Conservation (phyloP, 208 protist species). For the Plasmodiophora brassicae region DNA sequence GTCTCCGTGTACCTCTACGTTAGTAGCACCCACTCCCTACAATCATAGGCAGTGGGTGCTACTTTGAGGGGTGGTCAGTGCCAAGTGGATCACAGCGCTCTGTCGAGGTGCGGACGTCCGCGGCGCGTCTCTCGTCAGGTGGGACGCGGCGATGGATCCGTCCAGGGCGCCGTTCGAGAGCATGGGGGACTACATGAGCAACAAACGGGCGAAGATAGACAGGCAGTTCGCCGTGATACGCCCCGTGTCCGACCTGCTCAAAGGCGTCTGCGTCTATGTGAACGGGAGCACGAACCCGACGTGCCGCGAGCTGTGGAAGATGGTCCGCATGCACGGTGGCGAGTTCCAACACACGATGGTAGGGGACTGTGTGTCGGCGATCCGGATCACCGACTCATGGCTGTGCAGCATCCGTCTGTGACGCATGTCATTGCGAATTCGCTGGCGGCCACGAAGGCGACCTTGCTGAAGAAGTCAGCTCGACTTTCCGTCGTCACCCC, state of each 20-base stretch:
- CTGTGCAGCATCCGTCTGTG: neutral
- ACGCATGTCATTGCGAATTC: neutral
- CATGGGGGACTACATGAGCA: neutral
- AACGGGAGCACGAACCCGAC: neutral
- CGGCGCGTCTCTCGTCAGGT: no score
- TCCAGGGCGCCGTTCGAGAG: no score
- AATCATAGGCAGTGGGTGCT: no score
- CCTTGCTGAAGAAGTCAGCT: neutral
- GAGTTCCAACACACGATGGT: neutral
- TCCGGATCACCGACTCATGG: neutral
- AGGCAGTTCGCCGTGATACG: neutral
- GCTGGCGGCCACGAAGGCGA: neutral
- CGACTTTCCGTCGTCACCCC: neutral
- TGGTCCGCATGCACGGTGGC: neutral
- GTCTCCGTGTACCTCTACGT: no score
- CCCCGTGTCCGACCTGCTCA: neutral
- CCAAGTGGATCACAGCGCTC: no score
- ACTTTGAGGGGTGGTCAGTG: no score
- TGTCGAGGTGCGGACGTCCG: no score
- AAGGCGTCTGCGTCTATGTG: neutral
- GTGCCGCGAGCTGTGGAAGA: neutral
- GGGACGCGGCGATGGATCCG: no score
- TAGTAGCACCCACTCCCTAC: no score
- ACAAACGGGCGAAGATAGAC: neutral
- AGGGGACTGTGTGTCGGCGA: neutral